Percentiles rank a stretch among this genome's conserved stretches.
phyloP scores from a whole-genome alignment of 1,139 yeast genomes.

The Saccharomyces hybrid region DNA sequence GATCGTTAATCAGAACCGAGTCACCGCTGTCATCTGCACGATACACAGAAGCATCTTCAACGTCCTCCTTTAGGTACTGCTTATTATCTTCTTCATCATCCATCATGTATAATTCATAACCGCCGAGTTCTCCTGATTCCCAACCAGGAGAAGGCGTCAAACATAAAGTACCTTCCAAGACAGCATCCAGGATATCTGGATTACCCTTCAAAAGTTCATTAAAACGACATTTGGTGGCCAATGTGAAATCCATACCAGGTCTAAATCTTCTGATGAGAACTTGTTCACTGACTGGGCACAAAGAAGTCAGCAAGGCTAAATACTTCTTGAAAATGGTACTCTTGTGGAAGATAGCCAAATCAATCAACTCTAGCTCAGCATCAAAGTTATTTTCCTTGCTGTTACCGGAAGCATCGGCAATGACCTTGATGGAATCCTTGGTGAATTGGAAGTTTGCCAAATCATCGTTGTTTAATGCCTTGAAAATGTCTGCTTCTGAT shows the following conservation, averaged over 20 bases:
- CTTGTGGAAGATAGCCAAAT: slow-evolving; percentile 54
- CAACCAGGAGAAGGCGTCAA: slow-evolving; percentile 77
- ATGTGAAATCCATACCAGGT: slow-evolving; percentile 89
- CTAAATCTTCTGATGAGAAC: slow-evolving; percentile 77
- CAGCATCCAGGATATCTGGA: slow-evolving; percentile 32
- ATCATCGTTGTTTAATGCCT: slow-evolving; percentile 39
- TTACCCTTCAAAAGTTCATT: slow-evolving; percentile 31
- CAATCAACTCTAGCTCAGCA: slow-evolving; percentile 37
- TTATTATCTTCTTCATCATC: slow-evolving; percentile 35
- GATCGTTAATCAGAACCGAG: slow-evolving; percentile 70
- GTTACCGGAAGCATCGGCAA: slow-evolving; percentile 13
- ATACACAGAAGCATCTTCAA: slow-evolving; percentile 39
- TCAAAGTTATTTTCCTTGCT: slow-evolving; percentile 18
- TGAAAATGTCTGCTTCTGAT: slow-evolving; percentile 29
- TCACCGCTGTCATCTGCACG: slow-evolving; percentile 57
- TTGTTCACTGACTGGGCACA: slow-evolving; percentile 59
- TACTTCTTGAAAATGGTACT: slow-evolving; percentile 64
- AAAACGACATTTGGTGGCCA: slow-evolving; percentile 70
- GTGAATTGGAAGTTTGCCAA: slow-evolving; percentile 45
- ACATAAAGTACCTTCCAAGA: slow-evolving; percentile 56
- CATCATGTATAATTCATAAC: slow-evolving; percentile 86
- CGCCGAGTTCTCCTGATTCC: slow-evolving; percentile 87
- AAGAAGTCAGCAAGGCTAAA: slow-evolving; percentile 56
- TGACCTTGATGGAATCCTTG: slow-evolving; percentile 17
- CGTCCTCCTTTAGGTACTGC: slow-evolving; percentile 15